Conservation (phyloP, 805 yeast genomes). For the Lipomyces japonicus region DNA sequence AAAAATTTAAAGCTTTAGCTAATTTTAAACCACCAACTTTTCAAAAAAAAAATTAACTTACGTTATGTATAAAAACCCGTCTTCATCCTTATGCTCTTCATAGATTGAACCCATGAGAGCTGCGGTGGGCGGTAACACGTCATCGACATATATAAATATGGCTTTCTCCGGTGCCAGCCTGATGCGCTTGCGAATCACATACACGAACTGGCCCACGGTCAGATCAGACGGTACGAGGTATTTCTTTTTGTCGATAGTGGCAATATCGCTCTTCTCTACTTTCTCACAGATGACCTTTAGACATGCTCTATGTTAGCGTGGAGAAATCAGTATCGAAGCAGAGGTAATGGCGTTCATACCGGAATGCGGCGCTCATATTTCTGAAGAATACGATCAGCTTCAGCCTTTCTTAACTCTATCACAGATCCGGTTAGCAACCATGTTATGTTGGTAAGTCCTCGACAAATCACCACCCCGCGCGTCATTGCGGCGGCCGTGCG, state of each 20-base stretch:
- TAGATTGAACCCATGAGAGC: slow-evolving; percentile 92
- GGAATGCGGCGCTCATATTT: slow-evolving; percentile 92
- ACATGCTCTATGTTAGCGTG: neutral
- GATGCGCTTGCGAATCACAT: slow-evolving; percentile 94
- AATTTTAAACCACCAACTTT: neutral
- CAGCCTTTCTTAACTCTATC: slow-evolving; percentile 64
- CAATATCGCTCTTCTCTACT: slow-evolving; percentile 93
- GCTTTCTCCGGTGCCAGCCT: slow-evolving; percentile 97
- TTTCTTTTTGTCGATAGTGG: slow-evolving; percentile 94
- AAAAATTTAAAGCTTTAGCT: neutral
- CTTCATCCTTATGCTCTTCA: slow-evolving; percentile 96
- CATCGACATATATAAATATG: slow-evolving; percentile 93
- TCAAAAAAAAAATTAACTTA: slow-evolving; percentile 40
- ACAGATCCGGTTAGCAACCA: neutral
- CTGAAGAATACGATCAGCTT: slow-evolving; percentile 83
- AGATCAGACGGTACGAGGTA: slow-evolving; percentile 94
- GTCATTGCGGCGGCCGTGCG: no score
- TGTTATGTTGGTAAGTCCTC: neutral
- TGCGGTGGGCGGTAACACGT: slow-evolving; percentile 96
- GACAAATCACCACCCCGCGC: no score
- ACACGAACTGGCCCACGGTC: slow-evolving; percentile 97
- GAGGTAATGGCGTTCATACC: no score
- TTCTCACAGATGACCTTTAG: slow-evolving; percentile 75
- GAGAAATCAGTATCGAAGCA: neutral
- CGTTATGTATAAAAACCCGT: slow-evolving; percentile 92